These are phyloP conservation scores for Lactarius indigo DNA, from an alignment of 768 basidiomycete genomes.

Conservation along the genomic window DNA sequence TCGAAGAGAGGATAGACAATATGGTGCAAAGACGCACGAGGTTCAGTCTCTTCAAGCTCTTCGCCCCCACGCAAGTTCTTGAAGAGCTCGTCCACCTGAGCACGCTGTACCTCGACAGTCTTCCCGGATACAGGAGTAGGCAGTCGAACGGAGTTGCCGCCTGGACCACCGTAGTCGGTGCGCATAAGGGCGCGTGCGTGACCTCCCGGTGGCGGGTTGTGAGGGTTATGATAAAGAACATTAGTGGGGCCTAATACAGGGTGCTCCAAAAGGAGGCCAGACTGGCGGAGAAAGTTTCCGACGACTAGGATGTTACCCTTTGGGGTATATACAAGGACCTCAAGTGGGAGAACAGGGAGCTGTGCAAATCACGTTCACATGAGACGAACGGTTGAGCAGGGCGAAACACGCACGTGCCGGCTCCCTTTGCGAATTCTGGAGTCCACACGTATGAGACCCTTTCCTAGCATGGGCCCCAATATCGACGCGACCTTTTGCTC, in stretches of 20 bases:
- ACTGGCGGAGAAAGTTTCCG: slow-evolving; percentile 66
- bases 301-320: slow-evolving; percentile 89
- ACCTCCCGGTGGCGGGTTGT: slow-evolving; percentile 74
- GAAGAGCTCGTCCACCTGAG: slow-evolving; percentile 93
- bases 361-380: slow-evolving; percentile 34
- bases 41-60: slow-evolving; percentile 81
- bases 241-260: slow-evolving; percentile 56
- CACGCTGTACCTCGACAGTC: slow-evolving; percentile 86
- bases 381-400: slow-evolving; percentile 22
- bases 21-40: slow-evolving; percentile 52
- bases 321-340: slow-evolving; percentile 88
- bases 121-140: slow-evolving; percentile 58
- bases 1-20: slow-evolving; percentile 22
- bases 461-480: slow-evolving; percentile 80
- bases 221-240: slow-evolving; percentile 84
- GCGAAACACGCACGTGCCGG: slow-evolving; percentile 50
- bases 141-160: slow-evolving; percentile 48
- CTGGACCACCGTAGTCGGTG: slow-evolving; percentile 40
- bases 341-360: slow-evolving; percentile 80
- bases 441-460: slow-evolving; percentile 77
- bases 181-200: slow-evolving; percentile 44
- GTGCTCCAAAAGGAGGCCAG: slow-evolving; percentile 72
- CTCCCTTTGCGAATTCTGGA: slow-evolving; percentile 67
- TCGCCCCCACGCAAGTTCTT: slow-evolving; percentile 83
- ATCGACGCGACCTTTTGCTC: slow-evolving; percentile 81